Percentiles rank a stretch among this genome's conserved stretches.
Conservation (phyloP, 2,329 filamentous ascomycete genomes). For the Nannizzia gypsea region DNA sequence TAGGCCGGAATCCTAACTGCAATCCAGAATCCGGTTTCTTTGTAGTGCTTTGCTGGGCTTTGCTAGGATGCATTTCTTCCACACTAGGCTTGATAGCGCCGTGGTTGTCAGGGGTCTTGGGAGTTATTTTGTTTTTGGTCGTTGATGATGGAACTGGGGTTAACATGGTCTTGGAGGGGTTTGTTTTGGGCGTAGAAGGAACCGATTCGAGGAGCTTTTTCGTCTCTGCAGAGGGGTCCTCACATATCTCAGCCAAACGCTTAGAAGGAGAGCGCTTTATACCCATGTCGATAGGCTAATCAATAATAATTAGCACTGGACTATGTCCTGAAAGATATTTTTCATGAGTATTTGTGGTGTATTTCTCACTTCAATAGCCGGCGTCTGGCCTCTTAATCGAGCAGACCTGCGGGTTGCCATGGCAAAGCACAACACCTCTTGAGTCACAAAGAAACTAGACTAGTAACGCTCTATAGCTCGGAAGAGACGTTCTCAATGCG, state of each 20-base stretch:
- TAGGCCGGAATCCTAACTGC: slow-evolving; percentile 68
- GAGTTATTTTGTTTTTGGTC: slow-evolving; percentile 24
- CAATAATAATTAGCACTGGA: slow-evolving; percentile 13
- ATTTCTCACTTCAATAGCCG: slow-evolving; percentile 23
- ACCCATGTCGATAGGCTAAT: not conserved
- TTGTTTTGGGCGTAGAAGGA: slow-evolving; percentile 12
- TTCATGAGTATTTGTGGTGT: not conserved
- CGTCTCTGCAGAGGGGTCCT: not conserved
- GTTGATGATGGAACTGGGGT: slow-evolving; percentile 20
- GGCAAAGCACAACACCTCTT: slow-evolving; percentile 3
- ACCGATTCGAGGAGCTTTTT: not conserved
- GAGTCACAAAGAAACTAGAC: not conserved
- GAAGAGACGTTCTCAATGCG: too few species aligned
- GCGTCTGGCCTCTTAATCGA: slow-evolving; percentile 26
- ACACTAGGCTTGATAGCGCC: slow-evolving; percentile 57
- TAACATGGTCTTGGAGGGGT: slow-evolving; percentile 22
- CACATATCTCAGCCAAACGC: not conserved
- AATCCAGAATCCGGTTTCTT: slow-evolving; percentile 68
- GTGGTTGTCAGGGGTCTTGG: slow-evolving; percentile 51
- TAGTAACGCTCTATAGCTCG: not conserved
- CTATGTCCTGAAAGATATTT: not conserved
- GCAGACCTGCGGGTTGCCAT: slow-evolving; percentile 34
- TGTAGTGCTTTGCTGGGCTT: slow-evolving; percentile 60
- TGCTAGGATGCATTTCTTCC: slow-evolving; percentile 86
- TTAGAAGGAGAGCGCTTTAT: not conserved